A percentile compares a stretch with the other conserved stretches of the same genome.
phyloP scores from a whole-genome alignment of 2,329 filamentous ascomycete species.

The Remersonia thermophila region DNA sequence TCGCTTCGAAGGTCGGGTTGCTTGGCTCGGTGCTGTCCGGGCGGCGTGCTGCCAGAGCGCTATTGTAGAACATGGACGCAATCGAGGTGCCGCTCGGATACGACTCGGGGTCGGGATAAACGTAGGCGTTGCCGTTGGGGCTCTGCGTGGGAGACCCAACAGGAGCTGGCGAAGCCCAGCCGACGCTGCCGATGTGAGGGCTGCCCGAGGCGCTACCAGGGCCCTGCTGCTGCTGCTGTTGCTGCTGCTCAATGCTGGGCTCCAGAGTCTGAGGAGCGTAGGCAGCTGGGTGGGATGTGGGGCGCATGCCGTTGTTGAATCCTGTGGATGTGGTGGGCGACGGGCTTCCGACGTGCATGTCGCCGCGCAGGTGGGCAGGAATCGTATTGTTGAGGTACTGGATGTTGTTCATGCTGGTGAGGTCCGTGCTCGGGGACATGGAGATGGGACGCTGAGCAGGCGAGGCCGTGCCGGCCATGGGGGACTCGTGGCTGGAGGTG shows the following conservation, averaged over 20 bases:
- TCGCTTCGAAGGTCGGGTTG: conserved; percentile 47
- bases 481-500: conserved; percentile 59
- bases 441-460: conserved; percentile 69
- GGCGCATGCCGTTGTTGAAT: conserved; percentile 44
- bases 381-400: conserved; percentile 71
- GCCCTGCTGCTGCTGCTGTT: conserved; percentile 38
- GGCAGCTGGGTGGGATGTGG: conserved; percentile 74
- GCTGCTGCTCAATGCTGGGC: conserved; percentile 59
- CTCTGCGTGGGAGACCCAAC: conserved; percentile 58
- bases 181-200: conserved; percentile 69
- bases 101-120: conserved; percentile 74
- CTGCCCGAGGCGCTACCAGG: conserved; percentile 63
- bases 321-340: conserved; percentile 53
- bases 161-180: conserved; percentile 79
- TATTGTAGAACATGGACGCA: conserved; percentile 62
- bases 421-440: conserved; percentile 65
- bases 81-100: conserved; percentile 46
- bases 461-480: conserved; percentile 61
- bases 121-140: conserved; percentile 48
- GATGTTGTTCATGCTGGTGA: conserved; percentile 57
- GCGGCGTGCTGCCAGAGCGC: conserved; percentile 51
- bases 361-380: conserved; percentile 67
- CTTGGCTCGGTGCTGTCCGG: conserved; percentile 62
- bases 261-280: conserved; percentile 82
- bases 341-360: conserved; percentile 60